Conservation (phyloP, 768 basidiomycete genomes). For the Leccinum subgranulosum region DNA sequence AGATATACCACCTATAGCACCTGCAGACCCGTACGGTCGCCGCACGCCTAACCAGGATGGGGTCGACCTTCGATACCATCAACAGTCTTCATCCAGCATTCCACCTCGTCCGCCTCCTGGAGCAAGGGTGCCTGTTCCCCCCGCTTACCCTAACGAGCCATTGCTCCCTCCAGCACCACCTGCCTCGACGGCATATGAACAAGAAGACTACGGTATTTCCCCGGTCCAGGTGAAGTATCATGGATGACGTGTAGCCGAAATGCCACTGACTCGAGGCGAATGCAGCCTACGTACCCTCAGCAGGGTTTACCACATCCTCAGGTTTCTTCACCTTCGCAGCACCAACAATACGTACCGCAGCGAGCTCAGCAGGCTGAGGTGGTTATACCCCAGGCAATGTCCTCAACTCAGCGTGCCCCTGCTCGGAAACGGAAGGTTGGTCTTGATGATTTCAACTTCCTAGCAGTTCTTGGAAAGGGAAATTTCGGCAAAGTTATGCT, state of each 20-base stretch:
- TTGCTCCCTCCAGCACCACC: slow-evolving; percentile 24
- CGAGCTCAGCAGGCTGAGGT: slow-evolving; percentile 32
- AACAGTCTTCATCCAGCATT: slow-evolving; percentile 31
- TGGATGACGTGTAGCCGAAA: neutral
- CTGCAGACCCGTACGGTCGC: slow-evolving; percentile 22
- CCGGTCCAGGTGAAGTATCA: slow-evolving; percentile 22
- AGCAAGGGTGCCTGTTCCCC: slow-evolving; percentile 36
- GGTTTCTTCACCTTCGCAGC: slow-evolving; percentile 15
- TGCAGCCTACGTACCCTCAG: slow-evolving; percentile 25
- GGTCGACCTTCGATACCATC: slow-evolving; percentile 41
- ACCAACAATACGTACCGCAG: slow-evolving; percentile 25
- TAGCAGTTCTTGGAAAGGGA: slow-evolving; percentile 97
- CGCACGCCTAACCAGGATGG: slow-evolving; percentile 32
- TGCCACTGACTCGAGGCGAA: slow-evolving; percentile 5
- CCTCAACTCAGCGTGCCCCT: slow-evolving; percentile 40
- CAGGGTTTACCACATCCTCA: slow-evolving; percentile 17
- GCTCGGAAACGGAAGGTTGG: slow-evolving; percentile 82
- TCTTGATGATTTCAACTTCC: slow-evolving; percentile 97
- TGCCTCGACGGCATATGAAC: slow-evolving; percentile 23
- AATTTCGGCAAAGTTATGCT: slow-evolving; percentile 99
- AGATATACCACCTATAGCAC: slow-evolving; percentile 33
- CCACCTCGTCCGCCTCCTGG: slow-evolving; percentile 38
- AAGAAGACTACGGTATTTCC: slow-evolving; percentile 24
- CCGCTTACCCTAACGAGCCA: slow-evolving; percentile 34
- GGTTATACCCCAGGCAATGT: slow-evolving; percentile 29